Base-by-base conservation (phyloP, 2,329 filamentous ascomycete genomes). In the Dothistroma pini region DNA sequence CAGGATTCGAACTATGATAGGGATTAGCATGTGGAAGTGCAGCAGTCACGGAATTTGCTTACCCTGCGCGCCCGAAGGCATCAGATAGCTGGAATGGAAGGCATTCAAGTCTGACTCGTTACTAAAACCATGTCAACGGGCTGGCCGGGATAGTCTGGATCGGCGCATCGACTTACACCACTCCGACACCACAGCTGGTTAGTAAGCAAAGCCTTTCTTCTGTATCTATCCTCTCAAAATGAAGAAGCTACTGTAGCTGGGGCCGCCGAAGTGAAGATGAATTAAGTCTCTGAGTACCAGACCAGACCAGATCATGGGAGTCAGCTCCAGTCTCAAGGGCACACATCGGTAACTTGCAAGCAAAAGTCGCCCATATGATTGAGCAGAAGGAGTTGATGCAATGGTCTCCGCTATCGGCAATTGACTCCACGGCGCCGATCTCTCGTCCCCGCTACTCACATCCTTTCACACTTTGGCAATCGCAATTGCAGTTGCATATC, bases 101-200 rank as follows among this genome's bases (percentile, higher is more conserved):
- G 54, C 34, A 58, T 69, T 69, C 66, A 68, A 68, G 66, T 68
- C 66, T 67, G 51, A 64, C 63, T 62, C 62, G 64, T 66, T 66
- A 66, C n/a, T n/a, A n/a, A n/a, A n/a, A n/a, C n/a, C n/a, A n/a
- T n/a, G n/a, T n/a, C n/a, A n/a, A n/a, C n/a, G n/a, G n/a, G n/a
- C n/a, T n/a, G n/a, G n/a, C n/a, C n/a, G n/a, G n/a, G n/a, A n/a
- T n/a, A n/a, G n/a, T n/a, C n/a, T n/a, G n/a, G n/a, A n/a, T n/a
- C n/a, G n/a, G n/a, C n/a, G n/a, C n/a, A n/a, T n/a, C 38, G 14
- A 41, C 38, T 41, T 41, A 41, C 38, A 66, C 57, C 57, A 59
- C 57, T 59, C 57, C 57, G 57, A 59, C 57, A 59, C 50, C 50
- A 25, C 57, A 59, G 57, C 57, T 57, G 29, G 9, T 50, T 59